Evolutionary conservation across 208 protist species (phyloP), one percentile per base, ranked within the genome.

Genomic region (Trypanosoma brucei): DNA sequence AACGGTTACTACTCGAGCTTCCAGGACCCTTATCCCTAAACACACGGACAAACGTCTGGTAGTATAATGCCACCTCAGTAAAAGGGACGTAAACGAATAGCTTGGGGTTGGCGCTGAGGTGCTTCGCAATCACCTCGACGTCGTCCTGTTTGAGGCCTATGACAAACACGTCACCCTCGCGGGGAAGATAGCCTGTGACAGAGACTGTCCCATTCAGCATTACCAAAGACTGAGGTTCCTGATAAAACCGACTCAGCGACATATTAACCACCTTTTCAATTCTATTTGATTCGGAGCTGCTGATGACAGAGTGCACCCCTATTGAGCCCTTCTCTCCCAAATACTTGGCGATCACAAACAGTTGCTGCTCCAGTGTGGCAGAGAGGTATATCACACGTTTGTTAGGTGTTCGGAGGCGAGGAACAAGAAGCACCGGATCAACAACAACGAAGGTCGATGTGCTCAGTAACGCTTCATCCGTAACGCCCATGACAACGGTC

Each of bases 321-420:
- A 33, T 9, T 22, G 11, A 14, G 9, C n/a, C 13, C n/a, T 33
- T 55, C 51, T 55, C 7, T 34, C 13, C 9, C 13, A 55, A 9
- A 33, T 55, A 55, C 7, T 55, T 14, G 13, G 22, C 51, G 6
- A 70, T 22, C 14, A 71, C 51, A 46, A 68, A 80, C 7, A 70
- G 60, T 55, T 80, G 39, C 61, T 80, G 69, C 53, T 67, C 70
- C 55, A 80, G 39, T 11, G 64, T 76, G 22, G 75, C 59, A 36
- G 68, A 72, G n/a, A 80, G 8, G 55, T 62, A 66, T 35, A 80
- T 31, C 22, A 59, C 44, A 59, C 66, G 75, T 13, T 39, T 22
- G 57, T 13, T 39, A 13, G 9, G 3, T n/a, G 33, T 44, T 31
- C 6, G 36, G 13, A 64, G 55, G 34, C 51, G 51, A 11, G 51